Base-by-base conservation (phyloP, 768 basidiomycete genomes). In the Boletus insuetus region DNA sequence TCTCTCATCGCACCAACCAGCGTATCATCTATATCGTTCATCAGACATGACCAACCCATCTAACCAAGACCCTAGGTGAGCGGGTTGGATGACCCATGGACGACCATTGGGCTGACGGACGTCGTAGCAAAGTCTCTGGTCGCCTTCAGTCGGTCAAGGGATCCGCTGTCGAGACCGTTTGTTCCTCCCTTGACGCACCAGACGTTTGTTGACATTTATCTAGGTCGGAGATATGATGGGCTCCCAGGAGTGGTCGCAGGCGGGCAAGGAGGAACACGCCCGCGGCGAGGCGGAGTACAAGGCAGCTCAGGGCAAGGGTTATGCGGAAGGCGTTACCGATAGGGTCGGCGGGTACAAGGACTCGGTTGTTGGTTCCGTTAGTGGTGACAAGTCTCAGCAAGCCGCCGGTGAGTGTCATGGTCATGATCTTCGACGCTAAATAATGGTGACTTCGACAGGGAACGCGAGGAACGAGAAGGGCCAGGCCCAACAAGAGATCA, bases 381-480 rank as follows among this genome's bases (percentile, higher is more conserved):
- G 71, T n/a, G 84, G 82, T 26, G 84, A 84, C 66, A 74, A 76
- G 59, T 39, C 69, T n/a, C 79, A 82, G 64, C 74, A 85, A 66
- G 52, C 59, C 17, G n/a, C 73, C 17, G 82, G 83, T 81, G 55
- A 47, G 74, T 58, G 6, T 16, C 6, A 13, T 5, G 6, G 9
- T 10, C 6, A 19, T 16, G 9, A 1, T 20, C 0, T 3, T 1
- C 3, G 3, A 9, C 17, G 4, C 1, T n/a, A 11, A 10, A 26
- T 42, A 2, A 17, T 46, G 26, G 19, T 7, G 11, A 8, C 22
- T 12, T 19, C 2, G 19, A 14, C 35, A 84, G 84, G 85, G 2
- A 84, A 85, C 51, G 50, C 70, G 17, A 74, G 69, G 47, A 75
- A 82, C 0, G 81, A 85, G 45, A 84, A 85, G 57, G 84, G 86